Conservation (phyloP, 2,329 filamentous ascomycete genomes). For the Paecilomyces dactylethromorphus region DNA sequence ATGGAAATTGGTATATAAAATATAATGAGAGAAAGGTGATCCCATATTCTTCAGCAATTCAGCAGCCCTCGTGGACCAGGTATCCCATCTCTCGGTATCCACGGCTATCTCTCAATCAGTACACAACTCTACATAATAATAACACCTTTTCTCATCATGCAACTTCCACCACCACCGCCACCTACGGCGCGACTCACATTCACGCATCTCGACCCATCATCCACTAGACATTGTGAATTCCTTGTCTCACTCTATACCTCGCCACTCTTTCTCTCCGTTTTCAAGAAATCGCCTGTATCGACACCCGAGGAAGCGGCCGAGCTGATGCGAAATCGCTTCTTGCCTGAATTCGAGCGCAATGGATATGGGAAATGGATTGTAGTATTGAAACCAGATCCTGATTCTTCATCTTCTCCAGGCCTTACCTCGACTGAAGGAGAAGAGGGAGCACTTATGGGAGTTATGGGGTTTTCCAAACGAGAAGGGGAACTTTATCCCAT, state of each 20-base stretch:
- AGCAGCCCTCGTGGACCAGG: not conserved
- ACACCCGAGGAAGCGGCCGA: conserved; percentile 3
- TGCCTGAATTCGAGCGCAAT: conserved; percentile 5
- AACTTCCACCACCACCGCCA: conserved; percentile 5
- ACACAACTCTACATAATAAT: no score
- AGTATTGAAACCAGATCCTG: not conserved
- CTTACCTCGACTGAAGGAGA: not conserved
- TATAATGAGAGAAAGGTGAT: no score
- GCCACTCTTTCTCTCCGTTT: conserved; percentile 1
- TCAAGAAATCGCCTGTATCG: conserved; percentile 2
- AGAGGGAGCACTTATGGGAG: conserved; percentile 8
- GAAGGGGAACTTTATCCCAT: conserved; percentile 7
- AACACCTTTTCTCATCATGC: not conserved
- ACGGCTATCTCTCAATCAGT: no score
- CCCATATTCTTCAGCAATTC: not conserved
- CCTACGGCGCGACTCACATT: conserved; percentile 5
- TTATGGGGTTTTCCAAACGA: conserved; percentile 12
- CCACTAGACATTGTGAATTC: conserved; percentile 4
- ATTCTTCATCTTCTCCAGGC: conserved; percentile 1
- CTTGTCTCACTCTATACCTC: conserved; percentile 3
- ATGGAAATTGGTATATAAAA: no score
- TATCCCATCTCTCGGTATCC: not conserved
- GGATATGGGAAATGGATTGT: conserved; percentile 5
- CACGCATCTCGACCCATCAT: conserved; percentile 4
- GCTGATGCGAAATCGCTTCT: conserved; percentile 2